phyloP scores from a whole-genome alignment of 345 rosid genomes.

The Gynandropsis gynandra region DNA sequence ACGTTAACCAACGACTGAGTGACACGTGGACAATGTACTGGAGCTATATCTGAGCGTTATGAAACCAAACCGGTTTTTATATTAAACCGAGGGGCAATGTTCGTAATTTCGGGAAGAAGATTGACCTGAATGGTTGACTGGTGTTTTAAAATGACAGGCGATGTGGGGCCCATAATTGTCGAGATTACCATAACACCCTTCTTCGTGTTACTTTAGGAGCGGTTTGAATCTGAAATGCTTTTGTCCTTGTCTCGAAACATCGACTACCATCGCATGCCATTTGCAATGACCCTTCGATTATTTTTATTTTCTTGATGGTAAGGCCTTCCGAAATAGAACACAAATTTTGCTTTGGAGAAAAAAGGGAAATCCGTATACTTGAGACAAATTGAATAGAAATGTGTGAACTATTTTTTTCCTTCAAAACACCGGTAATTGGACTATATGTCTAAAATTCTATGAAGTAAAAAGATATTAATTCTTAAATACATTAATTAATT shows the following conservation, averaged over 20 bases:
- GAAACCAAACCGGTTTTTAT: slow-evolving; percentile 27
- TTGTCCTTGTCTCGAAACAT: slow-evolving; percentile 21
- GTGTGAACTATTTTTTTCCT: no score
- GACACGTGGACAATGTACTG: slow-evolving; percentile 42
- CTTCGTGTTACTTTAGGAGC: neutral
- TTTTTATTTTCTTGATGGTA: no score
- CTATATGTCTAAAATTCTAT: no score
- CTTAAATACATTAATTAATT: no score
- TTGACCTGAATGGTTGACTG: slow-evolving; percentile 58
- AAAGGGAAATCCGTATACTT: no score
- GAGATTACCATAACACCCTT: slow-evolving; percentile 27
- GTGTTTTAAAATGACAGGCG: slow-evolving; percentile 9
- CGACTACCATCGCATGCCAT: no score
- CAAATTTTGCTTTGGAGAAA: no score
- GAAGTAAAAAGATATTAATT: no score
- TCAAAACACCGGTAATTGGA: no score
- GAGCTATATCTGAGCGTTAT: slow-evolving; percentile 21
- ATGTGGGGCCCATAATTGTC: neutral
- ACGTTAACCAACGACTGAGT: slow-evolving; percentile 17
- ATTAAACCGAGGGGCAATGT: slow-evolving; percentile 21
- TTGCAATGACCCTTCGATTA: no score
- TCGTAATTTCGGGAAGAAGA: slow-evolving; percentile 19
- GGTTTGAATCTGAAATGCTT: slow-evolving; percentile 12
- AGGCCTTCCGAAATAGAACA: no score
- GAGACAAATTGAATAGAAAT: no score